These are phyloP conservation scores for Lycium barbarum DNA, from an alignment of 257 asterid species.

Conservation along the genomic window DNA sequence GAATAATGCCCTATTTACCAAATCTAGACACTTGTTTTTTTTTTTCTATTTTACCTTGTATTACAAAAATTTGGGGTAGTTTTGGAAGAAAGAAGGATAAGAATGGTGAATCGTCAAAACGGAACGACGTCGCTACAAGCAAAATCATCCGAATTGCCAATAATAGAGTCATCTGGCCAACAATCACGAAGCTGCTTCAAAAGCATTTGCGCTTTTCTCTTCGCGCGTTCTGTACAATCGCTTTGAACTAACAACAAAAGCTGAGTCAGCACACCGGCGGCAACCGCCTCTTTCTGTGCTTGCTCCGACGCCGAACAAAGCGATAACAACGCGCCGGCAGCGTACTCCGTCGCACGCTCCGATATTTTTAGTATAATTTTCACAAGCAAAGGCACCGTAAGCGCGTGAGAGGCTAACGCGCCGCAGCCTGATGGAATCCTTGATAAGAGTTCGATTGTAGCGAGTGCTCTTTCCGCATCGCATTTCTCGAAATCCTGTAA, in stretches of 20 bases:
- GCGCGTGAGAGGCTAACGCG: slow-evolving; percentile 76
- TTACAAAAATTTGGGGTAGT: background rate
- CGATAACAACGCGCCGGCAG: slow-evolving; percentile 88
- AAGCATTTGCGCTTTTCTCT: slow-evolving; percentile 93
- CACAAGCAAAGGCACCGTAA: slow-evolving; percentile 81
- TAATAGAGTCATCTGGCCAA: slow-evolving; percentile 72
- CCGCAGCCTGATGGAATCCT: slow-evolving; percentile 77
- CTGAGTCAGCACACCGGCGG: slow-evolving; percentile 84
- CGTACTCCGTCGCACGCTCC: slow-evolving; percentile 94
- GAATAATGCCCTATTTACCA: slow-evolving; percentile 44
- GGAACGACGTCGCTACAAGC: slow-evolving; percentile 83
- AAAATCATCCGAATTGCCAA: slow-evolving; percentile 67
- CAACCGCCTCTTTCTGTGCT: slow-evolving; percentile 68
- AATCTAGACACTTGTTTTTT: background rate
- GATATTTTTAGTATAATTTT: slow-evolving; percentile 76
- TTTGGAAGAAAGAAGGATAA: background rate
- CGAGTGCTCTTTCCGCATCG: slow-evolving; percentile 94
- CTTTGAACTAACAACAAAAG: slow-evolving; percentile 84
- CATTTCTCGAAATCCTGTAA: slow-evolving; percentile 79
- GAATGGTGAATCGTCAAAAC: slow-evolving; percentile 39
- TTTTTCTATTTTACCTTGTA: background rate
- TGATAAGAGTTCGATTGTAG: slow-evolving; percentile 94
- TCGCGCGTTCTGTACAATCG: slow-evolving; percentile 97
- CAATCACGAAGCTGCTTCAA: slow-evolving; percentile 79
- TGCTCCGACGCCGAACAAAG: slow-evolving; percentile 79